These are phyloP conservation scores for Zymoseptoria tritici DNA, from an alignment of 2,329 filamentous ascomycete genomes.

Conservation along the genomic window DNA sequence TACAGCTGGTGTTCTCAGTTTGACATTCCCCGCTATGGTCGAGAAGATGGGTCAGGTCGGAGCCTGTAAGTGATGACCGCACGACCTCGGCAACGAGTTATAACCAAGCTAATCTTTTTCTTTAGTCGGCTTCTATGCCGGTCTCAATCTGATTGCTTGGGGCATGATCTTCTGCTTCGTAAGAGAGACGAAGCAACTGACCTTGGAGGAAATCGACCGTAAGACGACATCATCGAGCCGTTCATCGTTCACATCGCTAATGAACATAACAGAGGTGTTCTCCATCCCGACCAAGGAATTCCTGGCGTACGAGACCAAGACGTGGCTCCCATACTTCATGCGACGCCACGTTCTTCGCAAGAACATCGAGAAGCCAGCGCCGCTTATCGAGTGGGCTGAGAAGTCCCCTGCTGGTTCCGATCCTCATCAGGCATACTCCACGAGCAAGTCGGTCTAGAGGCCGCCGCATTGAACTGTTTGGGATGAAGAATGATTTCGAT, in stretches of 20 bases:
- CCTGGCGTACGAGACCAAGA: conserved; percentile 33
- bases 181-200: conserved; percentile 42
- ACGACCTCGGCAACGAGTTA: conserved; percentile 23
- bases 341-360: conserved; percentile 34
- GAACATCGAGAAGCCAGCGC: conserved; percentile 33
- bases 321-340: conserved; percentile 38
- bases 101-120: conserved; percentile 19
- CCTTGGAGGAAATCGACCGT: conserved; percentile 41
- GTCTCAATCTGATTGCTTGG: conserved; percentile 51
- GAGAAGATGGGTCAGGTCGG: conserved; percentile 45
- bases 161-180: conserved; percentile 41
- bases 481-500: too few relatives aligned
- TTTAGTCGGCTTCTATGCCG: conserved; percentile 51
- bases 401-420: conserved; percentile 1
- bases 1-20: conserved; percentile 32
- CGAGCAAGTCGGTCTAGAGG: background rate
- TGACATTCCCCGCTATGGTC: conserved; percentile 44
- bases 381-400: conserved; percentile 30
- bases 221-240: background rate
- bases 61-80: conserved; percentile 45
- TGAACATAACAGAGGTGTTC: conserved; percentile 39
- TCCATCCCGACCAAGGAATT: conserved; percentile 41
- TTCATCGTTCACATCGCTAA: background rate
- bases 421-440: background rate
- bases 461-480: too few relatives aligned